phyloP scores from a whole-genome alignment of 106 monocot species.

The Xerophyta viscosa region DNA sequence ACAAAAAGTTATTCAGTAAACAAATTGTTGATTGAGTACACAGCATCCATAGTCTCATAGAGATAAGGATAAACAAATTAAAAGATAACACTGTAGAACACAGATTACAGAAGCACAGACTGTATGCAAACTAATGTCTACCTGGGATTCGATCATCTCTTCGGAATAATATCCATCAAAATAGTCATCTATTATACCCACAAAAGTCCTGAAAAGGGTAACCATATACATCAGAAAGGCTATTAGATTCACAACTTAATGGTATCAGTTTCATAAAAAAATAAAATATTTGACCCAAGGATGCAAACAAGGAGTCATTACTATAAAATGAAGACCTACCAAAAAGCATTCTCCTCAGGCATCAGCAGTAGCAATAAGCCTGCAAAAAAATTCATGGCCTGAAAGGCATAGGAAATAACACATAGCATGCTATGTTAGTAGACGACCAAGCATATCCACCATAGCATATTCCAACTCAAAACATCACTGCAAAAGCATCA shows the following conservation, averaged over 20 bases:
- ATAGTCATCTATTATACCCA: conserved; percentile 89
- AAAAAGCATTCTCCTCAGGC: conserved; percentile 99
- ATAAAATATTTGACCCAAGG: too few relatives aligned
- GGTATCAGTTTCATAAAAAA: too few relatives aligned
- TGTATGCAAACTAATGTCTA: too few relatives aligned
- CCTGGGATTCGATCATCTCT: conserved; percentile 99
- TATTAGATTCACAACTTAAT: too few relatives aligned
- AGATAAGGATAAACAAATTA: background rate
- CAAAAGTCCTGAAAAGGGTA: conserved; percentile 58
- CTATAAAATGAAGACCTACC: too few relatives aligned
- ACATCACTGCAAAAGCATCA: too few relatives aligned
- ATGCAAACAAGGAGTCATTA: background rate
- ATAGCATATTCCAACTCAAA: too few relatives aligned
- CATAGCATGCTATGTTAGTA: background rate
- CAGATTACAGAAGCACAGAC: too few relatives aligned
- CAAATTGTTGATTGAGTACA: too few relatives aligned
- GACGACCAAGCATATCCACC: background rate
- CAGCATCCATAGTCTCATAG: too few relatives aligned
- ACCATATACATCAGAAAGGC: too few relatives aligned
- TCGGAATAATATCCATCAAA: conserved; percentile 97
- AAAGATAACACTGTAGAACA: background rate
- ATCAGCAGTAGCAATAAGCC: conserved; percentile 83
- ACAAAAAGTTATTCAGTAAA: too few relatives aligned
- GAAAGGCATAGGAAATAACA: conserved; percentile 13
- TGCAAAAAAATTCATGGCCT: conserved; percentile 99